Evolutionary conservation across 768 basidiomycete species (phyloP).

Genomic region (Calvatia gigantea): DNA sequence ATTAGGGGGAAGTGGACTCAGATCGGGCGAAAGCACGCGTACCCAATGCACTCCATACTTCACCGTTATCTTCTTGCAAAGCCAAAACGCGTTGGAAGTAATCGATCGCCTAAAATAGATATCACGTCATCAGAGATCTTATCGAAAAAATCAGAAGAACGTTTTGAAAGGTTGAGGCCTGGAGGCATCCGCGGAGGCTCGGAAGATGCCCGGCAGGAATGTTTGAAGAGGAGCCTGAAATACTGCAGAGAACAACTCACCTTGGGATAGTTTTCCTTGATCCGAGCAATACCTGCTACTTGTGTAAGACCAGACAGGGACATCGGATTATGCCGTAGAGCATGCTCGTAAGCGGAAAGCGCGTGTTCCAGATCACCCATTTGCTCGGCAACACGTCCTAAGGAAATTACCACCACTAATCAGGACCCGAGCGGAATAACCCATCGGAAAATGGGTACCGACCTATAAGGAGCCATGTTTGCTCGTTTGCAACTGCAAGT

Average conservation of each 20-base stretch:
- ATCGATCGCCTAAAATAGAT: slow-evolving; percentile 76
- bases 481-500: slow-evolving; percentile 83
- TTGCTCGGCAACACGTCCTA: slow-evolving; percentile 94
- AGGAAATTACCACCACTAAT: slow-evolving; percentile 17
- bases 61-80: slow-evolving; percentile 94
- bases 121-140: slow-evolving; percentile 36
- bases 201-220: slow-evolving; percentile 21
- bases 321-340: slow-evolving; percentile 91
- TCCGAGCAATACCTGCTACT: slow-evolving; percentile 94
- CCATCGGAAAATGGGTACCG: slow-evolving; percentile 19
- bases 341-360: slow-evolving; percentile 89
- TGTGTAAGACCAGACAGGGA: slow-evolving; percentile 89
- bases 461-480: slow-evolving; percentile 96
- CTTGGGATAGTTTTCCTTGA: slow-evolving; percentile 97
- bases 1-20: neutral
- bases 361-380: slow-evolving; percentile 94
- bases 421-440: slow-evolving; percentile 7
- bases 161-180: slow-evolving; percentile 23
- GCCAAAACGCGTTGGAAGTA: slow-evolving; percentile 92
- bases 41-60: slow-evolving; percentile 98
- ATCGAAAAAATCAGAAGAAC: slow-evolving; percentile 30
- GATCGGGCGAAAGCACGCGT: slow-evolving; percentile 23
- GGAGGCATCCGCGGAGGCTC: slow-evolving; percentile 36
- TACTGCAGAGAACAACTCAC: slow-evolving; percentile 39
- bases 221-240: slow-evolving; percentile 13